Percentiles rank a stretch among this genome's conserved stretches.
Conservation (phyloP, 306 rosid genomes). For the Lotus japonicus region DNA sequence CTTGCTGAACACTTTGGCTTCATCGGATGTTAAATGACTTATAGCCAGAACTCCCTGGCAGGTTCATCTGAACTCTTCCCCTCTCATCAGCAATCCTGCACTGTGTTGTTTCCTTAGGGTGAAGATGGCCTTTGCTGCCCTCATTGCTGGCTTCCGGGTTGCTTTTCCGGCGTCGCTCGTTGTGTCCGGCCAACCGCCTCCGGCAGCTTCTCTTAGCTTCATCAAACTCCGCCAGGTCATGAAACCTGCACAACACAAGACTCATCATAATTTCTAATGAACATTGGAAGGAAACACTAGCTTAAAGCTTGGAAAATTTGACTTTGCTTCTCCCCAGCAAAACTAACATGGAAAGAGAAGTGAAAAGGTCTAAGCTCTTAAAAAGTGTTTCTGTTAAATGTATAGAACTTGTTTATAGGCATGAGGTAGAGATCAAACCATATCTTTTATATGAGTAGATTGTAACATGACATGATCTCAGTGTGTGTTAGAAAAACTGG, state of each 20-base stretch:
- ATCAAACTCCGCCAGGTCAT: constrained; percentile 80
- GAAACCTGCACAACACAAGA: constrained; percentile 56
- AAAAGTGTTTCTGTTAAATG: background rate
- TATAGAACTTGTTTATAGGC: background rate
- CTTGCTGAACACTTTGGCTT: constrained; percentile 20
- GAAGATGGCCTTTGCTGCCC: constrained; percentile 33
- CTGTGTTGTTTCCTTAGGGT: constrained; percentile 40
- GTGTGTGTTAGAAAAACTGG: too few relatives aligned
- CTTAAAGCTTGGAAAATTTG: background rate
- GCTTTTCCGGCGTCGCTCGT: constrained; percentile 76
- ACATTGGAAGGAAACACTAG: background rate
- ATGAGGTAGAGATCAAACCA: background rate
- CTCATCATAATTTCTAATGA: background rate
- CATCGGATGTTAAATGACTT: constrained; percentile 60
- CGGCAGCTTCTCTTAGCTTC: constrained; percentile 92
- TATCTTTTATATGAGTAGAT: background rate
- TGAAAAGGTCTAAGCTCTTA: background rate
- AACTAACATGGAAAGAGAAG: background rate
- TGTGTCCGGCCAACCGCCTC: constrained; percentile 81
- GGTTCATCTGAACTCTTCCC: constrained; percentile 42
- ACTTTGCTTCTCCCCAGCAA: background rate
- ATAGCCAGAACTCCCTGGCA: constrained; percentile 49
- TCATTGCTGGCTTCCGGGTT: constrained; percentile 48
- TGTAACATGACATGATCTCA: too few relatives aligned
- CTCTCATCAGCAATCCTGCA: constrained; percentile 42